Conservation (phyloP, 805 yeast genomes). For the Candida sithepensis region DNA sequence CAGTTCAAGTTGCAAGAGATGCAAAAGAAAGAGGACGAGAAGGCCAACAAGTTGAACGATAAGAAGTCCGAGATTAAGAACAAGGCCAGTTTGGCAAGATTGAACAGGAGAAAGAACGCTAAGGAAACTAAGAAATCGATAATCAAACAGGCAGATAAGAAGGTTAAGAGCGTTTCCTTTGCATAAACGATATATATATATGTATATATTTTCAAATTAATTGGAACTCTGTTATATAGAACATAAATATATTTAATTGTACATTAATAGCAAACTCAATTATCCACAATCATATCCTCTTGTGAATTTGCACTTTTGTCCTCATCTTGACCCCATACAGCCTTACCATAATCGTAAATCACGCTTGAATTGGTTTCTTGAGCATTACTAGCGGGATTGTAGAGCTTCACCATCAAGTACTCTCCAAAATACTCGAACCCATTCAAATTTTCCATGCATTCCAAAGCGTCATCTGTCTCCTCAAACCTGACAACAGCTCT, state of each 20-base stretch:
- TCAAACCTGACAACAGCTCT: constrained; percentile 11
- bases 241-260: not conserved
- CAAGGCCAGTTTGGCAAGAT: constrained; percentile 68
- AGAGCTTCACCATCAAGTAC: constrained; percentile 8
- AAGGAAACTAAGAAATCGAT: constrained; percentile 28
- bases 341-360: too few relatives aligned
- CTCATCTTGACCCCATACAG: too few relatives aligned
- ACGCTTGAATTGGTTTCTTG: too few relatives aligned
- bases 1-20: constrained; percentile 83
- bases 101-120: constrained; percentile 58
- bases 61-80: constrained; percentile 75
- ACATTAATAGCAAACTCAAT: not conserved
- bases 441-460: constrained; percentile 20
- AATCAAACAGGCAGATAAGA: constrained; percentile 19
- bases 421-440: constrained; percentile 18
- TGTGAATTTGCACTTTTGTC: too few relatives aligned
- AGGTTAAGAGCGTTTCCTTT: constrained; percentile 42
- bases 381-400: too few relatives aligned
- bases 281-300: too few relatives aligned
- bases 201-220: not conserved
- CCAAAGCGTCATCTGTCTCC: constrained; percentile 16
- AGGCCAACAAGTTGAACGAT: constrained; percentile 63
- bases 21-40: constrained; percentile 74
- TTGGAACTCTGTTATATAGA: not conserved
- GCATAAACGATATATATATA: constrained; percentile 29